Conservation (phyloP, 257 asterid genomes). For the Jasminum sambac region DNA sequence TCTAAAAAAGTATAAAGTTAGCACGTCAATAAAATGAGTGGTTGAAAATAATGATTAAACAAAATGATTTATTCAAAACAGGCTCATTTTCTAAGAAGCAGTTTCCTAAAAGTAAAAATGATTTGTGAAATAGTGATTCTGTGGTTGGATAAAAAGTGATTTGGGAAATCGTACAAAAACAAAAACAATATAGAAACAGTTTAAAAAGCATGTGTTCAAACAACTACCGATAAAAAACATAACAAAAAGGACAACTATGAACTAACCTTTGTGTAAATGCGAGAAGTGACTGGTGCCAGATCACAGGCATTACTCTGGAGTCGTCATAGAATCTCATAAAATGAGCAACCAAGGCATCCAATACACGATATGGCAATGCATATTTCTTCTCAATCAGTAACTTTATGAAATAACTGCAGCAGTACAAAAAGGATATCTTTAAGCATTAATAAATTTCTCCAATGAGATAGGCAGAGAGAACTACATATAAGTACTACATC, state of each 20-base stretch:
- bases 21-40: too few species aligned
- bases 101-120: too few species aligned
- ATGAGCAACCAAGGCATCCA: conserved; percentile 89
- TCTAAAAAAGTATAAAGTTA: too few species aligned
- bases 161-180: too few species aligned
- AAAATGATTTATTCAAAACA: too few species aligned
- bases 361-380: conserved; percentile 93
- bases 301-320: conserved; percentile 86
- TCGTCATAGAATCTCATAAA: conserved; percentile 78
- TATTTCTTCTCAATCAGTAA: conserved; percentile 88
- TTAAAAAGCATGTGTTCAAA: too few species aligned
- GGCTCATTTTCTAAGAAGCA: too few species aligned
- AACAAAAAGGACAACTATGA: conserved; percentile 2
- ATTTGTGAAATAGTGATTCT: too few species aligned
- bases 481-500: background rate
- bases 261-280: conserved; percentile 90
- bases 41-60: too few species aligned
- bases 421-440: background rate
- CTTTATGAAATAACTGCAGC: conserved; percentile 83
- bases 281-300: conserved; percentile 98
- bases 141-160: too few species aligned
- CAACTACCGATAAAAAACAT: background rate
- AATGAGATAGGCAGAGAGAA: background rate
- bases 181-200: too few species aligned
- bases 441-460: background rate